Evolutionary conservation across 331 rosid species (phyloP).

Genomic region (Quercus tomentella): DNA sequence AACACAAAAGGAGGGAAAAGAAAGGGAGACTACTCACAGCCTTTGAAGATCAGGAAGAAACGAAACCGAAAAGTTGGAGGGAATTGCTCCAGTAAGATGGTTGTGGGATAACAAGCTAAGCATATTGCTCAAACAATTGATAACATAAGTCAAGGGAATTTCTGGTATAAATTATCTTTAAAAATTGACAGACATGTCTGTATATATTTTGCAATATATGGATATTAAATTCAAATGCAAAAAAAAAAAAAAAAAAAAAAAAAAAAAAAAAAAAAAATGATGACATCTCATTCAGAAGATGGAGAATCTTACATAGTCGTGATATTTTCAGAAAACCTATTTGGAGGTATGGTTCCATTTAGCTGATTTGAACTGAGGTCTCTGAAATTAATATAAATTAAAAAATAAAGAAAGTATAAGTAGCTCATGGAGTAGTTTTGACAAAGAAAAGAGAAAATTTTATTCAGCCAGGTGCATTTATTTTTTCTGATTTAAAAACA

Average conservation of each 20-base stretch:
- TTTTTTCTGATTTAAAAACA: conserved; percentile 11
- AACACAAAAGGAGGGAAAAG: not conserved
- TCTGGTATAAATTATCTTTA: not conserved
- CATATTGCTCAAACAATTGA: conserved; percentile 10
- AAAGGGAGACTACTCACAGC: conserved; percentile 48
- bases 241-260: not conserved
- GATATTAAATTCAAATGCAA: not conserved
- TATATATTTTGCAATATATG: not conserved
- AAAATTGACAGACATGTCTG: not conserved
- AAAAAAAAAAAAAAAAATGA: not conserved
- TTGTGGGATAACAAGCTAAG: conserved; percentile 75
- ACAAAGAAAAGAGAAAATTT: not conserved
- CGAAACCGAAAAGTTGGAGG: conserved; percentile 51
- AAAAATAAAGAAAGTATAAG: not conserved
- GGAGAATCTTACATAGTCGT: conserved; percentile 74
- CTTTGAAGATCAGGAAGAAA: conserved; percentile 56
- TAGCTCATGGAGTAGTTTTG: not conserved
- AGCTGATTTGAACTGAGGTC: conserved; percentile 79
- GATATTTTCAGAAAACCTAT: conserved; percentile 52
- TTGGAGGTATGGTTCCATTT: conserved; percentile 58
- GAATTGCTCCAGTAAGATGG: conserved; percentile 60
- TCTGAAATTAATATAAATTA: conserved; percentile 43
- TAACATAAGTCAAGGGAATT: not conserved
- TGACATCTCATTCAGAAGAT: conserved; percentile 8
- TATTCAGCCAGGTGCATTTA: not conserved